phyloP scores from a whole-genome alignment of 305 asterid species.

The Solanum chacoense region DNA sequence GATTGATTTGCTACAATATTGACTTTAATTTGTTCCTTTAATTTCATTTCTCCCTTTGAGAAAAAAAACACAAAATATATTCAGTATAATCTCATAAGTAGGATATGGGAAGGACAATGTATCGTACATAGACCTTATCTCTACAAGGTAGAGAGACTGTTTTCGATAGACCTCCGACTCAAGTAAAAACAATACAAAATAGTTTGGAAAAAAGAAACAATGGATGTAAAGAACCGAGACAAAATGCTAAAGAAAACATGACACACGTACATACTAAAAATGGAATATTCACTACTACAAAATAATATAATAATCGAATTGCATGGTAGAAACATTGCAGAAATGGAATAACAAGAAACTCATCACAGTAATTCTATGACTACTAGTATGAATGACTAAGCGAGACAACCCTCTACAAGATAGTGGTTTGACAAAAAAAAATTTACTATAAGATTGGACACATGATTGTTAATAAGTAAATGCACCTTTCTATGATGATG shows the following conservation, averaged over 20 bases:
- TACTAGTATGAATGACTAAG: neutral
- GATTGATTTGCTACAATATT: neutral
- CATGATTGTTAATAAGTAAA: neutral
- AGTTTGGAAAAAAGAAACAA: neutral
- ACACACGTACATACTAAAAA: neutral
- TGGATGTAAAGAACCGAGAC: rapidly evolving
- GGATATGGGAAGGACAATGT: rapidly evolving
- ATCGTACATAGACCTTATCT: neutral
- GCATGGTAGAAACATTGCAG: neutral
- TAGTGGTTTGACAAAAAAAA: neutral
- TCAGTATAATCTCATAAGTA: neutral
- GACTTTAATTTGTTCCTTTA: neutral
- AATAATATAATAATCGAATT: neutral
- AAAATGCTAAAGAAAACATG: neutral
- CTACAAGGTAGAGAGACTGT: neutral
- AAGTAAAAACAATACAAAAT: neutral
- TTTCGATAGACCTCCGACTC: rapidly evolving
- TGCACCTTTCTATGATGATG: neutral
- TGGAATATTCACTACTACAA: neutral
- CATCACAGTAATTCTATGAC: neutral
- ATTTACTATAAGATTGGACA: neutral
- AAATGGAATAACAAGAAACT: neutral
- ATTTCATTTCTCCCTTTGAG: neutral
- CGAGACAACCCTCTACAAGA: neutral
- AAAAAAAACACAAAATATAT: neutral